Evolutionary conservation across 139 green algal species (phyloP).

Genomic region (Coccomyxa sp.): DNA sequence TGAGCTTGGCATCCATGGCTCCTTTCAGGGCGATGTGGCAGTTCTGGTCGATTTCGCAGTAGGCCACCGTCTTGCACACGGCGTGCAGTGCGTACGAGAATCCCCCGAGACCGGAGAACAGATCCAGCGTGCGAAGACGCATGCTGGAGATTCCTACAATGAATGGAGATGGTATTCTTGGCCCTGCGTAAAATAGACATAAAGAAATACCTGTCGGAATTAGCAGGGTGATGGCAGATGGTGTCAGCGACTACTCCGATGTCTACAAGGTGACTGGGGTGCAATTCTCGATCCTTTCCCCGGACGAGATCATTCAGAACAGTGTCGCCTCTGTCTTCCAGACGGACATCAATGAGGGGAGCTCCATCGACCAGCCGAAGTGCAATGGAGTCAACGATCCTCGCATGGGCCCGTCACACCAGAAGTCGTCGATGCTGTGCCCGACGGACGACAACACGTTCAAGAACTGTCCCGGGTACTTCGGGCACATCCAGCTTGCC

Average conservation of each 20-base stretch:
- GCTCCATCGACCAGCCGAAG: neutral
- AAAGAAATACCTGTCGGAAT: neutral
- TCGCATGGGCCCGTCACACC: neutral
- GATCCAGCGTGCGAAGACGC: constrained; percentile 3
- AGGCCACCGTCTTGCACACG: constrained; percentile 2
- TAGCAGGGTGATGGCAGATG: neutral
- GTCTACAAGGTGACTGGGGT: neutral
- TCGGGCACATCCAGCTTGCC: neutral
- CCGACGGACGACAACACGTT: neutral
- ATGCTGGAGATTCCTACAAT: constrained; percentile 1
- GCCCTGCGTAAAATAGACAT: neutral
- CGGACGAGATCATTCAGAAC: neutral
- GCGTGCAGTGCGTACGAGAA: neutral
- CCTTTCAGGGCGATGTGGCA: neutral
- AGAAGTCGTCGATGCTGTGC: neutral
- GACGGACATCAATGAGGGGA: neutral
- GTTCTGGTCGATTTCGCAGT: constrained; percentile 1
- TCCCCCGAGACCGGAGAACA: constrained; percentile 5
- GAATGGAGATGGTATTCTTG: neutral
- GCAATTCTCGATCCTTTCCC: neutral
- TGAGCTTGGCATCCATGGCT: neutral
- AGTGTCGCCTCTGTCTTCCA: neutral
- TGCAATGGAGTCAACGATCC: neutral
- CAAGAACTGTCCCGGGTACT: neutral
- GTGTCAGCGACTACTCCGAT: neutral